phyloP scores from a whole-genome alignment of 1,284 basidiomycete genomes.

The Boletus holoroseus region DNA sequence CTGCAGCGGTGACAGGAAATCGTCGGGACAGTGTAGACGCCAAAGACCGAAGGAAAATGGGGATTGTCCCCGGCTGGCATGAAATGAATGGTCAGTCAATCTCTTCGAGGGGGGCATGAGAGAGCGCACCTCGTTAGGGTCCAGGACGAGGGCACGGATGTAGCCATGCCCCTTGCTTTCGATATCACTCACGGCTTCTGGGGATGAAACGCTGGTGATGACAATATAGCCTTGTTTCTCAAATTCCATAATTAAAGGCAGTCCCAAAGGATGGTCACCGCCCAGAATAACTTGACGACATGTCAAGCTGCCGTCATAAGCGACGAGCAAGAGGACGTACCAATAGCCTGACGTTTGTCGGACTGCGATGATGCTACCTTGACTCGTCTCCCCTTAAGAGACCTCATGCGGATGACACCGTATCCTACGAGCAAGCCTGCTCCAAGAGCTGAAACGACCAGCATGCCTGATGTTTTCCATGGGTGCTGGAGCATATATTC shows the following conservation, averaged over 20 bases:
- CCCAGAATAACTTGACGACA: slow-evolving; percentile 64
- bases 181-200: slow-evolving; percentile 56
- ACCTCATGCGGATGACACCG: slow-evolving; percentile 26
- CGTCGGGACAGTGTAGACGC: slow-evolving; percentile 72
- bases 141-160: slow-evolving; percentile 71
- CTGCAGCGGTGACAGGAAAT: slow-evolving; percentile 69
- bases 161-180: slow-evolving; percentile 66
- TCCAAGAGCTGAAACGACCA: slow-evolving; percentile 50
- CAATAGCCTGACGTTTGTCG: slow-evolving; percentile 64
- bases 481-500: slow-evolving; percentile 56
- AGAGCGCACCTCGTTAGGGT: slow-evolving; percentile 58
- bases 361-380: slow-evolving; percentile 32
- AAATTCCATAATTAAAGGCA: slow-evolving; percentile 64
- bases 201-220: slow-evolving; percentile 65
- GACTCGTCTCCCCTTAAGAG: slow-evolving; percentile 33
- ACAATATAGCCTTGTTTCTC: slow-evolving; percentile 76
- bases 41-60: slow-evolving; percentile 71
- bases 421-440: slow-evolving; percentile 58
- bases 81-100: slow-evolving; percentile 6
- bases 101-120: neutral
- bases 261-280: slow-evolving; percentile 64
- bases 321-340: slow-evolving; percentile 39
- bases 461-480: slow-evolving; percentile 49
- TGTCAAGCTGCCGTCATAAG: slow-evolving; percentile 11
- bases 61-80: slow-evolving; percentile 58